Conservation (phyloP, 805 yeast genomes). For the Metschnikowia rubicola region DNA sequence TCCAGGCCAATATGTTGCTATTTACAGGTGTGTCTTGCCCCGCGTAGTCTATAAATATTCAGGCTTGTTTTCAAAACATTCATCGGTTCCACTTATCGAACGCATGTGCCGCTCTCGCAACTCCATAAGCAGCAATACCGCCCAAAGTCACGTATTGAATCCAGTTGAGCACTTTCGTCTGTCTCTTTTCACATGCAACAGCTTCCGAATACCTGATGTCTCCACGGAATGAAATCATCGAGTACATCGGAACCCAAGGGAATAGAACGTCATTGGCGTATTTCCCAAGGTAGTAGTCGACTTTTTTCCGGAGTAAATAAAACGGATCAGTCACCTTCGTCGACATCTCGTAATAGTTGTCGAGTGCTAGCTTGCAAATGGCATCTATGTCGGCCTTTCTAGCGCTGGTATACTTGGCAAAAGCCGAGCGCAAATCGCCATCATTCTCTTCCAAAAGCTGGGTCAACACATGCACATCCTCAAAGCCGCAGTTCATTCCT, state of each 20-base stretch:
- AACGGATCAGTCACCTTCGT: slow-evolving; percentile 62
- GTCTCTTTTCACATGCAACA: slow-evolving; percentile 50
- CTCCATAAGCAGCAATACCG: slow-evolving; percentile 9
- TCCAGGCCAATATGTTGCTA: too few relatives aligned
- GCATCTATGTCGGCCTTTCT: slow-evolving; percentile 71
- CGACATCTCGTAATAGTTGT: slow-evolving; percentile 85
- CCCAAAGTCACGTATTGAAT: slow-evolving; percentile 22
- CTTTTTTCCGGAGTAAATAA: slow-evolving; percentile 60
- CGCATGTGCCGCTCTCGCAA: slow-evolving; percentile 12
- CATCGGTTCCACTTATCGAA: slow-evolving; percentile 4
- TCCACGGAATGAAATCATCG: slow-evolving; percentile 87
- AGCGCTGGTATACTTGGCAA: slow-evolving; percentile 48
- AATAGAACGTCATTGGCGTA: slow-evolving; percentile 44
- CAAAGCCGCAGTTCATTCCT: slow-evolving; percentile 95
- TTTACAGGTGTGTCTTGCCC: too few relatives aligned
- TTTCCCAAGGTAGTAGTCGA: slow-evolving; percentile 65
- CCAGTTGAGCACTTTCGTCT: slow-evolving; percentile 45
- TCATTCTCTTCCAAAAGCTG: slow-evolving; percentile 41
- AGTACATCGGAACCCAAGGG: slow-evolving; percentile 79
- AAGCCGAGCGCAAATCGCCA: slow-evolving; percentile 46
- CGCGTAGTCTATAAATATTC: too few relatives aligned
- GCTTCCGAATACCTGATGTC: slow-evolving; percentile 79
- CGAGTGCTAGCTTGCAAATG: slow-evolving; percentile 73
- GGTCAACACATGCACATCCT: slow-evolving; percentile 73
- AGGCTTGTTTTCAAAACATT: not conserved